Evolutionary conservation across 2,329 filamentous ascomycete genomes (phyloP), one percentile per base, ranked within the genome.

Genomic region (Tympanopsis confertula): DNA sequence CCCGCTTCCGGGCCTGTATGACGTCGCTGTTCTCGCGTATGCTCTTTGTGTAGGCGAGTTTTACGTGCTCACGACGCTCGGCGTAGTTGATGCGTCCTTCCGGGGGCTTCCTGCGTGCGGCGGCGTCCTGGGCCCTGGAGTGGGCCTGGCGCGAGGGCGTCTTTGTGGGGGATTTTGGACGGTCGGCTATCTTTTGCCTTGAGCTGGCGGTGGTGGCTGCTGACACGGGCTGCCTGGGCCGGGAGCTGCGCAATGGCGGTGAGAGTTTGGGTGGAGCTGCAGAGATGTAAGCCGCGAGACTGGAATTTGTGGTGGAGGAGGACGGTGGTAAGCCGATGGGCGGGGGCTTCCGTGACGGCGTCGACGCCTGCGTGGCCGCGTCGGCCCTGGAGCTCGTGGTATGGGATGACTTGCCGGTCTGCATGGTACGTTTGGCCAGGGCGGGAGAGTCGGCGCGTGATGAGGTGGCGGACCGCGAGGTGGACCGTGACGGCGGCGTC

Each of bases 31-130:
- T 82, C 51, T 86, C 82, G 44, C 81, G 74, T 35, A 91, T 78
- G n/a, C 82, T 86, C 53, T 83, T 85, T 47, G 78, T 88, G 56
- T 93, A 89, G 13, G 86, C 86, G 40, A 86, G 75, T 47, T 88
- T 82, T 49, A 94, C 93, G 42, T 79, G 78, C 51, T 86, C 81
- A 47, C 87, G 72, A 37, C 86, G 74, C 46, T 85, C 83, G 42
- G 82, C 86, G 53, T 93, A 91, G 57, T 94, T 85, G 38, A 93
- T 84, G 42, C 82, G 81, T 1, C 81, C 81, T 41, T 88, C 62
- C 2, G 72, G 71, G 37, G 75, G 64, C 50, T 75, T 76, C 32
- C 7, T 26, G 7, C n/a, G 7, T 26, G 22, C n/a, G 22, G n/a
- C n/a, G 22, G 22, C 22, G 22, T 10, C n/a, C 22, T 10, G 7